A percentile compares a stretch with the other conserved stretches of the same genome.
Evolutionary conservation across 345 rosid species (phyloP).

Genomic region (Lumnitzera littorea): DNA sequence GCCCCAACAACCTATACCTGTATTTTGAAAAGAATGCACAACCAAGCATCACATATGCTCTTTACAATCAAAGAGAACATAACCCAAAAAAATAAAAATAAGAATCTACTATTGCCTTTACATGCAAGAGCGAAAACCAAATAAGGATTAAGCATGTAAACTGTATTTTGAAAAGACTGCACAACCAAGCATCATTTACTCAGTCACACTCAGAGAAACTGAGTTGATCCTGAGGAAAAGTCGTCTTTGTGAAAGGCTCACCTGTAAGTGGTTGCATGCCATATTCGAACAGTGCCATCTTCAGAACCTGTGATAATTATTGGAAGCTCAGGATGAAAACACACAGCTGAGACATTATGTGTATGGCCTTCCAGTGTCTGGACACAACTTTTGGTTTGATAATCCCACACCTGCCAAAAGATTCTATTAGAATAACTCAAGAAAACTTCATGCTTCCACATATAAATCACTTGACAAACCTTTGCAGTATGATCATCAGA

Average conservation of each 20-base stretch:
- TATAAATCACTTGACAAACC: conserved; percentile 34
- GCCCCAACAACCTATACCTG: too few species aligned
- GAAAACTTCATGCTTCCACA: conserved; percentile 8
- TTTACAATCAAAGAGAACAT: too few species aligned
- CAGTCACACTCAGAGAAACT: too few species aligned
- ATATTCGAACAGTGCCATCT: conserved; percentile 75
- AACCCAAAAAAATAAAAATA: too few species aligned
- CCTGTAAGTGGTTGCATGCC: conserved; percentile 87
- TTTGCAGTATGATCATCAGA: conserved; percentile 91
- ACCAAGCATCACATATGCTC: too few species aligned
- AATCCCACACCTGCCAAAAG: conserved; percentile 67
- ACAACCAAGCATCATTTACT: too few species aligned
- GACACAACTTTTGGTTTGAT: conserved; percentile 74
- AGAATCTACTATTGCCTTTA: too few species aligned
- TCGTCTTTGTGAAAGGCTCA: conserved; percentile 8
- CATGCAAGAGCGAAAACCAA: too few species aligned
- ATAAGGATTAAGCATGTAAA: too few species aligned
- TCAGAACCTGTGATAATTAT: conserved; percentile 79
- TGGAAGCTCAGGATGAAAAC: conserved; percentile 83
- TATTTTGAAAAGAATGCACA: too few species aligned
- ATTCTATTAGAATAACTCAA: conserved; percentile 3
- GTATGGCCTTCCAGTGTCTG: conserved; percentile 80
- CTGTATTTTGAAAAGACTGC: too few species aligned
- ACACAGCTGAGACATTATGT: conserved; percentile 80
- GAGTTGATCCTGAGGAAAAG: not conserved